Evolutionary conservation across 768 basidiomycete genomes (phyloP).

Genomic region (Tephrocybe rancida): DNA sequence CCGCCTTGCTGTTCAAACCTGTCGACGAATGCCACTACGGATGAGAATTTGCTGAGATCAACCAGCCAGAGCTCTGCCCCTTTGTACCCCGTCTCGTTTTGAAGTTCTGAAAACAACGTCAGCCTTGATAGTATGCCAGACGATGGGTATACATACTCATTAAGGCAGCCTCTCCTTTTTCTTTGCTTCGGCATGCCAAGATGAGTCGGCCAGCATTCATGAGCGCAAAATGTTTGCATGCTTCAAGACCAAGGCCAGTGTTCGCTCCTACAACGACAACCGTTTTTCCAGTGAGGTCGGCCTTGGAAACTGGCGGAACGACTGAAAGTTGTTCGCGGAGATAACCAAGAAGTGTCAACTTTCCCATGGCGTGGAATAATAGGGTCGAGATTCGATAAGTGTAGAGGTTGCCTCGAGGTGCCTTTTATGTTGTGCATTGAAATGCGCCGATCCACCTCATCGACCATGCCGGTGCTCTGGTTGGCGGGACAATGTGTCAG

Average conservation of each 20-base stretch:
- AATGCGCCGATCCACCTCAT: too few species aligned
- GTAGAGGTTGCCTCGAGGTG: too few species aligned
- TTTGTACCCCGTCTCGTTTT: slow-evolving; percentile 32
- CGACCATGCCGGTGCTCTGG: too few species aligned
- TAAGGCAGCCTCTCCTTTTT: slow-evolving; percentile 36
- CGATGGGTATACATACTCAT: slow-evolving; percentile 26
- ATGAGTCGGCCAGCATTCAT: slow-evolving; percentile 44
- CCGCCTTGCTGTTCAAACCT: slow-evolving; percentile 30
- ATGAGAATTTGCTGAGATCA: slow-evolving; percentile 41
- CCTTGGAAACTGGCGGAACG: slow-evolving; percentile 30
- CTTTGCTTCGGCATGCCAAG: slow-evolving; percentile 37
- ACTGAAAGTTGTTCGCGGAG: slow-evolving; percentile 20
- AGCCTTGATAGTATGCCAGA: not conserved
- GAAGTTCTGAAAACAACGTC: slow-evolving; percentile 20
- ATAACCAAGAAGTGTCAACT: slow-evolving; percentile 17
- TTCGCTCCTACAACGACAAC: slow-evolving; percentile 53
- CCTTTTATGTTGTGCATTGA: too few species aligned
- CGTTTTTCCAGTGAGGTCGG: slow-evolving; percentile 44
- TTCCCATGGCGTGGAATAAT: slow-evolving; percentile 14
- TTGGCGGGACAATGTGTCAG: too few species aligned
- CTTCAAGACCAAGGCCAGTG: slow-evolving; percentile 50
- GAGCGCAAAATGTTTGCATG: slow-evolving; percentile 43
- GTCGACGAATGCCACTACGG: slow-evolving; percentile 39
- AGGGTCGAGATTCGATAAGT: too few species aligned
- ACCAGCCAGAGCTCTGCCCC: slow-evolving; percentile 38